Evolutionary conservation across 2,329 filamentous ascomycete genomes (phyloP), one percentile per base, ranked within the genome.

Genomic region (Capronia americana): DNA sequence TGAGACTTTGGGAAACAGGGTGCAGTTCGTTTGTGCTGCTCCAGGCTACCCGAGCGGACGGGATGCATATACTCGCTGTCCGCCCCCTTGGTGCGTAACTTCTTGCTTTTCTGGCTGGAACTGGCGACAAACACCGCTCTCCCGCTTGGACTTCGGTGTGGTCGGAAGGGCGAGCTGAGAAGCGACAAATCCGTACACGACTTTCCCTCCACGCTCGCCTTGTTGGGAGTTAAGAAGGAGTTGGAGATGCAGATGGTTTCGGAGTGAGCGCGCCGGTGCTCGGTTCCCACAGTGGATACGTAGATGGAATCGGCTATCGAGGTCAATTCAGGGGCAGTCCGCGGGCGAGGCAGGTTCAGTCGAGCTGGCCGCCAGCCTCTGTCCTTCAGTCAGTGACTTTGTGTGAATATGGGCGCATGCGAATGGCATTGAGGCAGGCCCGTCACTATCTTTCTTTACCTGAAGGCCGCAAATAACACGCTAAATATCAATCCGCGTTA

Each of bases 251-350:
- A 44, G 38, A 44, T n/a, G 38, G 38, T n/a, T 44, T 44, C 38
- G 14, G 38, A 44, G 30, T 46, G 41, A 8, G 63, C 56, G 12
- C 65, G 62, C 57, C 56, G 53, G 32, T 46, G 54, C 41, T 3
- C n/a, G 26, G 26, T 14, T 41, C 50, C 12, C n/a, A 26, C 57
- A 32, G 7, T 20, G 14, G 46, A 20, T 26, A 41, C 6, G 41
- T 23, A 10, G 14, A n/a, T 17, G 17, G 26, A 28, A n/a, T 38
- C 44, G 28, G 44, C 20, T 12, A 14, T 51, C 24, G 61, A 56
- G 17, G 26, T 51, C 26, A 38, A 26, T 53, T 60, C 61, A 11
- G 65, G 65, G 48, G 65, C 65, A 46, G 67, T 69, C n/a, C 53
- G 65, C 30, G 65, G 62, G 14, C 67, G 65, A 61, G 61, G 61